Base-by-base conservation (phyloP, 495 filamentous ascomycete species). In the Paragyromitra xinjiangensis region DNA sequence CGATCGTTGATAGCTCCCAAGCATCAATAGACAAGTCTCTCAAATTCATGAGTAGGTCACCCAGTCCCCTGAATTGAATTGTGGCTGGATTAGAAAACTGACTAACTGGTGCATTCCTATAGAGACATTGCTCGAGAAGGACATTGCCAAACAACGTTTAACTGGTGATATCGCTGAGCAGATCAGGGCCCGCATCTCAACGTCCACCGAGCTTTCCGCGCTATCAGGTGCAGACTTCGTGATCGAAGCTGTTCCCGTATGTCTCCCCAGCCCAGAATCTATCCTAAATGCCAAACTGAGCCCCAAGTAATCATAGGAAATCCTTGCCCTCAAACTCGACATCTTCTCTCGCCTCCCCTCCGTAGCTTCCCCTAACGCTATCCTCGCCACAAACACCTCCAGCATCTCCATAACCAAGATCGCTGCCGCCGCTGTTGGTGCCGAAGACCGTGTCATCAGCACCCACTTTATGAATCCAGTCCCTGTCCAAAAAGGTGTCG, bases 391-490 rank as follows among this genome's bases (percentile, higher is more conserved):
- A 53, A 99, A 99, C 86, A 99, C 95, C 16, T 97, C 93, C 51
- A 97, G 94, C 68, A 98, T 99, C 82, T 93, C 92, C 64, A 97
- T 99, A 83, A 99, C 95, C 64, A 93, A 91, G 83, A 97, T 99
- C 79, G 95, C 95, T 40, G 92, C 93, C 24, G 89, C 95, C 14
- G 93, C 94, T 0, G 92, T 90, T 3, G 84, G 85, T 64, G 92
- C 92, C 39, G 90, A 93, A 59, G 94, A 93, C 37, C 90, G 96
- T 51, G 95, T 99, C 1, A 89, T 99, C 62, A 92, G 92, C 64
- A 98, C 96, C 61, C 95, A 99, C 84, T 99, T 99, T 85, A 99
- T 99, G 95, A 99, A 99, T 86, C 95, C 95, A 0, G 95, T 99
- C 0, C 96, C 95, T 0, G 85, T 99, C 3, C 96, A 98, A 82